Evolutionary conservation across 129 eudicot genomes (phyloP).

Genomic region (Saussurea involucrata): DNA sequence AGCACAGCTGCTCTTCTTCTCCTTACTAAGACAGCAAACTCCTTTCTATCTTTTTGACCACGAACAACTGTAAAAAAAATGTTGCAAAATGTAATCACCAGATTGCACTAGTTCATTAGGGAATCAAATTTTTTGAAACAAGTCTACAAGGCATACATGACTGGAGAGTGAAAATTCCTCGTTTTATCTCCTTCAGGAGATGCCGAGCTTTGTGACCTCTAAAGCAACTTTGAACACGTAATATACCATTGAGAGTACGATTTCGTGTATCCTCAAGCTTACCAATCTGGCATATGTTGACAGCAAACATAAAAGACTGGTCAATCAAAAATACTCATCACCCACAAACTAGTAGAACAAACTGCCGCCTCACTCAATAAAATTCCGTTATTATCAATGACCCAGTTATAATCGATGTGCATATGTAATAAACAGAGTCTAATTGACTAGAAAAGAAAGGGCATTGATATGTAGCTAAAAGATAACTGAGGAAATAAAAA

Average conservation of each 20-base stretch:
- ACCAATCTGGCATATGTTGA: conserved; percentile 51
- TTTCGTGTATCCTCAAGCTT: conserved; percentile 90
- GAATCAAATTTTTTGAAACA: neutral
- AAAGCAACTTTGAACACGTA: conserved; percentile 91
- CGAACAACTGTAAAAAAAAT: conserved; percentile 55
- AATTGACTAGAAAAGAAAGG: neutral
- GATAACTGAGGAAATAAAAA: neutral
- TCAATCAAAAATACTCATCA: neutral
- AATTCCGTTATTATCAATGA: neutral
- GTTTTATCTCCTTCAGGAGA: conserved; percentile 41
- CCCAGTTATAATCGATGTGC: neutral
- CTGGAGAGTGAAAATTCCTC: conserved; percentile 65
- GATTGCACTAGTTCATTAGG: neutral
- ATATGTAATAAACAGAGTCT: neutral
- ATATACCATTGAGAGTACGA: conserved; percentile 80
- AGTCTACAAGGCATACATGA: conserved; percentile 50
- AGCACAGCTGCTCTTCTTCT: conserved; percentile 64
- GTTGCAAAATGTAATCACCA: neutral
- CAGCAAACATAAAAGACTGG: neutral
- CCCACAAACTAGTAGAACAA: neutral
- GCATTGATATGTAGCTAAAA: neutral
- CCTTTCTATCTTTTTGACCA: conserved; percentile 66
- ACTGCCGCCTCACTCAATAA: neutral
- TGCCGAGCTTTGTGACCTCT: conserved; percentile 92
- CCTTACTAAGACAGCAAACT: conserved; percentile 47